phyloP scores from a whole-genome alignment of 2,329 filamentous ascomycete species.

The Microdochium paspali region DNA sequence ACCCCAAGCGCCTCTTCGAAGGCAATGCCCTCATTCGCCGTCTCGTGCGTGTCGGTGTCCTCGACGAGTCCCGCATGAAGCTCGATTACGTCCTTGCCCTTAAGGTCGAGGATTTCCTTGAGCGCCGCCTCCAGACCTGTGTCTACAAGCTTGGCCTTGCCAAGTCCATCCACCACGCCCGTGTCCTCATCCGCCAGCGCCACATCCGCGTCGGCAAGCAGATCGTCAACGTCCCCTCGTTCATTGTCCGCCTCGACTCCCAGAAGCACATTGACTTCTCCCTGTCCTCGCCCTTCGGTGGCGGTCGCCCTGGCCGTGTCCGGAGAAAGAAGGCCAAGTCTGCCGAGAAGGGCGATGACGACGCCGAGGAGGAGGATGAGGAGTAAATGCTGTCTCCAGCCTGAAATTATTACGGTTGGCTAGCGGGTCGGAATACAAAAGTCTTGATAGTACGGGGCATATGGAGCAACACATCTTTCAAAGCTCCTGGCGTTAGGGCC shows the following conservation, averaged over 20 bases:
- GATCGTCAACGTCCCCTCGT: slow-evolving; percentile 99
- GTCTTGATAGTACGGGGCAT: slow-evolving; percentile 19
- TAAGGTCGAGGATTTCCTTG: slow-evolving; percentile 99
- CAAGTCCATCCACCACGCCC: slow-evolving; percentile 99
- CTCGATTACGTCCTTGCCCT: slow-evolving; percentile 99
- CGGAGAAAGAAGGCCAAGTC: slow-evolving; percentile 99
- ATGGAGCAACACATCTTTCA: slow-evolving; percentile 31
- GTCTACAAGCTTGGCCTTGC: slow-evolving; percentile 99
- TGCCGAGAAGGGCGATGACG: slow-evolving; percentile 74
- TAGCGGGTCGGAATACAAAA: slow-evolving; percentile 17
- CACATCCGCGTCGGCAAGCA: slow-evolving; percentile 99
- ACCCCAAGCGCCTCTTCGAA: slow-evolving; percentile 99
- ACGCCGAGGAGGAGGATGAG: slow-evolving; percentile 81
- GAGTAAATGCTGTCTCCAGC: slow-evolving; percentile 37
- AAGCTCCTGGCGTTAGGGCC: slow-evolving; percentile 44
- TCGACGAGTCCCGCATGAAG: slow-evolving; percentile 99
- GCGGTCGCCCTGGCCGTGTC: slow-evolving; percentile 93
- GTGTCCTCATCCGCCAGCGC: slow-evolving; percentile 98
- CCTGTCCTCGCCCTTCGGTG: slow-evolving; percentile 93
- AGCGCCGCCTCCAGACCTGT: slow-evolving; percentile 98
- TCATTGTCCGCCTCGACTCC: slow-evolving; percentile 98
- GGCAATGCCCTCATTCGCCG: slow-evolving; percentile 99
- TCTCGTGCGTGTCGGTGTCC: slow-evolving; percentile 98
- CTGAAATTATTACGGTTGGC: slow-evolving; percentile 14
- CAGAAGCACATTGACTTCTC: slow-evolving; percentile 99